These are phyloP conservation scores for Pleurotus eryngii DNA, from an alignment of 768 basidiomycete genomes.

Conservation along the genomic window DNA sequence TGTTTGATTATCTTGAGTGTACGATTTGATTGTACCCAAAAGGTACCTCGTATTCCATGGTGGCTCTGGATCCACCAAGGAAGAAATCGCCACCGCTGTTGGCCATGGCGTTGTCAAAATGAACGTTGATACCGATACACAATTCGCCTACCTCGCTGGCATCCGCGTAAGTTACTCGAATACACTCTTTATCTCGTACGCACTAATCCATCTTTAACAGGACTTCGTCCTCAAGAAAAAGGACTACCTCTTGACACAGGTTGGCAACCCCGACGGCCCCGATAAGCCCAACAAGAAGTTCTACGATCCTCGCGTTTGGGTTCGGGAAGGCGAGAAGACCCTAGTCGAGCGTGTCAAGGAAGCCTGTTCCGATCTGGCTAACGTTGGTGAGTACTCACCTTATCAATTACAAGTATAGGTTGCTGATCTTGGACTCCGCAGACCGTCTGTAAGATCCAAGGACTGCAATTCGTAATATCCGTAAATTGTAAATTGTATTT, in stretches of 20 bases:
- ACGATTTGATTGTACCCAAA: conserved; percentile 1
- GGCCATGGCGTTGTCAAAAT: conserved; percentile 95
- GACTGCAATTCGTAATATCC: too few relatives aligned
- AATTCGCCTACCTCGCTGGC: conserved; percentile 87
- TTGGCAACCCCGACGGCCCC: conserved; percentile 94
- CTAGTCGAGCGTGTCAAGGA: conserved; percentile 83
- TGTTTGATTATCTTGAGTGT: background rate
- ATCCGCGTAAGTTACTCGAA: conserved; percentile 53
- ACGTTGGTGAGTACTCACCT: conserved; percentile 27
- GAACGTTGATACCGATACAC: conserved; percentile 97
- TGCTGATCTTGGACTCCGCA: too few relatives aligned
- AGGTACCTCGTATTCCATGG: conserved; percentile 99
- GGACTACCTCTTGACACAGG: conserved; percentile 85
- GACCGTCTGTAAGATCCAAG: too few relatives aligned
- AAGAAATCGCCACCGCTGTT: conserved; percentile 93
- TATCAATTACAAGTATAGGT: too few relatives aligned
- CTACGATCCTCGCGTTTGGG: conserved; percentile 98
- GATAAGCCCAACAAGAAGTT: conserved; percentile 99
- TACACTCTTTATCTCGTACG: background rate
- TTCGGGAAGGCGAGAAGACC: conserved; percentile 97
- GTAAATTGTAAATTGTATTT: too few relatives aligned
- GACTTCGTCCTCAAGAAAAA: conserved; percentile 86
- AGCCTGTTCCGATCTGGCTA: conserved; percentile 89
- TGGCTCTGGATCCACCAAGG: conserved; percentile 95
- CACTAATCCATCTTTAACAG: conserved; percentile 26